A percentile compares a stretch with the other conserved stretches of the same genome.
Evolutionary conservation across 495 filamentous ascomycete genomes (phyloP).

Genomic region (Podospora australis): DNA sequence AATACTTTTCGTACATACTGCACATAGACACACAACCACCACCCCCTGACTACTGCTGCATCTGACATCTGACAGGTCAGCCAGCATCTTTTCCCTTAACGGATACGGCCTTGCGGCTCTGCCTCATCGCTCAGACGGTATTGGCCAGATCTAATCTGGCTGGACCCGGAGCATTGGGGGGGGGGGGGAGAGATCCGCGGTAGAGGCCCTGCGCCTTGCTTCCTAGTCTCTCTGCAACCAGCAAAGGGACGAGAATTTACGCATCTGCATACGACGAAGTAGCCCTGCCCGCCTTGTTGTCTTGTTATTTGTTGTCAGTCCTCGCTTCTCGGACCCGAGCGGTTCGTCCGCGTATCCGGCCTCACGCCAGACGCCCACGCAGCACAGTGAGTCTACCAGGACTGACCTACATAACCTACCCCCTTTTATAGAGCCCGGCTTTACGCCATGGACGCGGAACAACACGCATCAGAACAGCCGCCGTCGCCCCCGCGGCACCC

Average conservation of each 20-base stretch:
- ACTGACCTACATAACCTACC: constrained; percentile 4
- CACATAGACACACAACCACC: no score
- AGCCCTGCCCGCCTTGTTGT: no score
- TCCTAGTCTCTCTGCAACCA: constrained; percentile 1
- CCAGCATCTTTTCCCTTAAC: no score
- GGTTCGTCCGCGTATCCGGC: constrained; percentile 9
- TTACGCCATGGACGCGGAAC: constrained; percentile 26
- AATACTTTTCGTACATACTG: no score
- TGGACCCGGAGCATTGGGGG: not conserved
- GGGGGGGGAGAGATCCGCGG: not conserved
- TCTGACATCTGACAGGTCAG: no score
- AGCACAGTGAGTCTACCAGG: constrained; percentile 1
- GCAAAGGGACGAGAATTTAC: no score
- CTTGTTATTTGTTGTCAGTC: no score
- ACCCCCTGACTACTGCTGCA: no score
- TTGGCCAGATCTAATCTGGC: not conserved
- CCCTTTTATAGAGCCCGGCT: no score
- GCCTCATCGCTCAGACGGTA: not conserved
- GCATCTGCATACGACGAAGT: no score
- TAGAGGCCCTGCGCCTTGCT: not conserved
- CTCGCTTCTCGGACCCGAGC: constrained; percentile 21
- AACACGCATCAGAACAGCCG: constrained; percentile 27
- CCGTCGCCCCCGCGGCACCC: constrained; percentile 28
- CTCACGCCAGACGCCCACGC: not conserved
- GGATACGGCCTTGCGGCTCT: constrained; percentile 6